Conservation (phyloP, 2,329 filamentous ascomycete species). For the Paramyrothecium roridum region DNA sequence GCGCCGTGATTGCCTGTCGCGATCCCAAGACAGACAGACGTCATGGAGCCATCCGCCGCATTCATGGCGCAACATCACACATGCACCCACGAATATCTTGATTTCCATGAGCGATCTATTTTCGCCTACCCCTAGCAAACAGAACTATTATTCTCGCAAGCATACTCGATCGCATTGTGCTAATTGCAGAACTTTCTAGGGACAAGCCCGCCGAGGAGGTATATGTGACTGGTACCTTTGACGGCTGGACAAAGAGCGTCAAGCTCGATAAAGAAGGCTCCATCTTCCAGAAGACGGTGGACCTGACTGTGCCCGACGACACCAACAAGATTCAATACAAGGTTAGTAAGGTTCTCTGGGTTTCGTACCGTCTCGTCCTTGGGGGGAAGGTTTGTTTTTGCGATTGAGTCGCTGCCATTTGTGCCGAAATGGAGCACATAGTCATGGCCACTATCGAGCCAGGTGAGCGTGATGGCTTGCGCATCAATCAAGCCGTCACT, state of each 20-base stretch:
- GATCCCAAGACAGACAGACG: background rate
- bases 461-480: too few relatives aligned
- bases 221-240: conserved; percentile 93
- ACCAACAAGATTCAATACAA: conserved; percentile 87
- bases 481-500: too few relatives aligned
- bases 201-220: conserved; percentile 80
- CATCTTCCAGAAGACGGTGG: conserved; percentile 77
- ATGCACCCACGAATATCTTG: background rate
- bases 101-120: background rate
- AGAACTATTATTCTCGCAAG: background rate
- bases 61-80: background rate
- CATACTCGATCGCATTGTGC: background rate
- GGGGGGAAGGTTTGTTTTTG: too few relatives aligned
- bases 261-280: conserved; percentile 74
- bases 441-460: too few relatives aligned
- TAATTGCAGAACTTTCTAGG: conserved; percentile 49
- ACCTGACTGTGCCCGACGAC: conserved; percentile 53
- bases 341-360: conserved; percentile 50
- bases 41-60: background rate
- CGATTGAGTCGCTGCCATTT: too few relatives aligned
- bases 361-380: too few relatives aligned
- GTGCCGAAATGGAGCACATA: too few relatives aligned
- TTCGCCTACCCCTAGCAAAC: background rate
- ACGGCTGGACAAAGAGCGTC: conserved; percentile 87
- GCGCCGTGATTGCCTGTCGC: background rate